phyloP scores from a whole-genome alignment of 345 rosid genomes.

The Rhodomyrtus tomentosa region DNA sequence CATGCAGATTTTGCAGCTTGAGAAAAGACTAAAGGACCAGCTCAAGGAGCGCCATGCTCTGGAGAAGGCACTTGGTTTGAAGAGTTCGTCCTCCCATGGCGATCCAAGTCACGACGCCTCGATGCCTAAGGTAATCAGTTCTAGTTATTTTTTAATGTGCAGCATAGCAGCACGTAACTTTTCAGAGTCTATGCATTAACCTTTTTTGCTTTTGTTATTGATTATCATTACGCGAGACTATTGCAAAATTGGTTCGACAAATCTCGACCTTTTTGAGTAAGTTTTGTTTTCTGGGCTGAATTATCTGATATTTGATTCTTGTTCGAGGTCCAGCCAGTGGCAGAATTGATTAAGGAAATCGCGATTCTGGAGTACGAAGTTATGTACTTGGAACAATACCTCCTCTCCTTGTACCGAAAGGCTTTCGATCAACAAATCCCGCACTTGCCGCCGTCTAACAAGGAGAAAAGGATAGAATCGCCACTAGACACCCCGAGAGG shows the following conservation, averaged over 20 bases:
- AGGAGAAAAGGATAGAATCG: constrained; percentile 32
- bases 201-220: neutral
- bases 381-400: constrained; percentile 75
- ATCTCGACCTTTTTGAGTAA: neutral
- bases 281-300: neutral
- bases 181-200: neutral
- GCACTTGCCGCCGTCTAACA: constrained; percentile 29
- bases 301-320: neutral
- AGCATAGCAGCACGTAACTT: too few relatives aligned
- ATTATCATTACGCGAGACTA: neutral
- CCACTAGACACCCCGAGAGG: constrained; percentile 26
- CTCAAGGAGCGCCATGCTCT: constrained; percentile 57
- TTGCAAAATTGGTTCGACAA: neutral
- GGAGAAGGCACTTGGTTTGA: constrained; percentile 72
- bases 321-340: constrained; percentile 45
- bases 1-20: constrained; percentile 73
- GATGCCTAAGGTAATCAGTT: constrained; percentile 49
- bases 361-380: constrained; percentile 90
- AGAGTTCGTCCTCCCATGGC: constrained; percentile 19
- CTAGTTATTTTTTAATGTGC: too few relatives aligned
- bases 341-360: constrained; percentile 75
- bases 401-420: constrained; percentile 79
- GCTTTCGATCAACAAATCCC: constrained; percentile 68
- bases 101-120: constrained; percentile 23
- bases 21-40: constrained; percentile 64